Conservation (phyloP, 2,329 filamentous ascomycete genomes). For the Diaporthe citri region DNA sequence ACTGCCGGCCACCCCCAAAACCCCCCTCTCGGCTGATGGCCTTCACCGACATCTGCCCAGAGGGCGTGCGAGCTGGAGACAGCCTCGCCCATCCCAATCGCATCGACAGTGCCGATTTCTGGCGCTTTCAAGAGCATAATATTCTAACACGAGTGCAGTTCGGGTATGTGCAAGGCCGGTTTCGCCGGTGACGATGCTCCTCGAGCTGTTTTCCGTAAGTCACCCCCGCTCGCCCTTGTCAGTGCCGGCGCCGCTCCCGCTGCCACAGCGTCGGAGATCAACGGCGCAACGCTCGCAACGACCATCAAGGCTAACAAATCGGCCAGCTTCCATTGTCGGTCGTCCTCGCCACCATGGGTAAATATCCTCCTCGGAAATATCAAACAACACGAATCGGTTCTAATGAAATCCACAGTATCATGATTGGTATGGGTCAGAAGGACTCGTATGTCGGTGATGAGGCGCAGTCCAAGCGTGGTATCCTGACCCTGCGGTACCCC, state of each 20-base stretch:
- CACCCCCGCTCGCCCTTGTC: constrained; percentile 51
- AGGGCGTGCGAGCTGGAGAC: constrained; percentile 22
- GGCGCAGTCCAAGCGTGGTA: constrained; percentile 99
- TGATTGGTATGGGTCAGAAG: constrained; percentile 99
- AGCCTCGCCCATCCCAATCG: constrained; percentile 15
- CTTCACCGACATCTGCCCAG: constrained; percentile 52
- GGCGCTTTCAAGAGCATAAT: constrained; percentile 5
- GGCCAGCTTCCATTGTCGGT: constrained; percentile 95
- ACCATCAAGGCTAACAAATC: constrained; percentile 16
- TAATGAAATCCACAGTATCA: constrained; percentile 73
- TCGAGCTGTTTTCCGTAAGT: constrained; percentile 99
- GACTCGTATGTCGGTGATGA: constrained; percentile 99
- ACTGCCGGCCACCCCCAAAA: constrained; percentile 53
- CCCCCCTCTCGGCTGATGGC: constrained; percentile 40
- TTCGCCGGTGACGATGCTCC: constrained; percentile 99
- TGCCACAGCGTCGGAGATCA: constrained; percentile 1
- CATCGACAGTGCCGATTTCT: neutral
- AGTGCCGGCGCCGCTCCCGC: constrained; percentile 18
- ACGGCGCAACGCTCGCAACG: constrained; percentile 31
- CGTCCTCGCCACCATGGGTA: constrained; percentile 99
- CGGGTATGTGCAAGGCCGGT: constrained; percentile 99
- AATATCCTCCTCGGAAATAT: constrained; percentile 78
- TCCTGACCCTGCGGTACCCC: constrained; percentile 98
- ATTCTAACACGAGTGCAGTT: constrained; percentile 73
- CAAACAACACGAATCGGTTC: neutral